A percentile compares a stretch with the other conserved stretches of the same genome.
These are phyloP conservation scores for Cladorrhinum sp. DNA, from an alignment of 2,329 filamentous ascomycete genomes.

Conservation along the genomic window DNA sequence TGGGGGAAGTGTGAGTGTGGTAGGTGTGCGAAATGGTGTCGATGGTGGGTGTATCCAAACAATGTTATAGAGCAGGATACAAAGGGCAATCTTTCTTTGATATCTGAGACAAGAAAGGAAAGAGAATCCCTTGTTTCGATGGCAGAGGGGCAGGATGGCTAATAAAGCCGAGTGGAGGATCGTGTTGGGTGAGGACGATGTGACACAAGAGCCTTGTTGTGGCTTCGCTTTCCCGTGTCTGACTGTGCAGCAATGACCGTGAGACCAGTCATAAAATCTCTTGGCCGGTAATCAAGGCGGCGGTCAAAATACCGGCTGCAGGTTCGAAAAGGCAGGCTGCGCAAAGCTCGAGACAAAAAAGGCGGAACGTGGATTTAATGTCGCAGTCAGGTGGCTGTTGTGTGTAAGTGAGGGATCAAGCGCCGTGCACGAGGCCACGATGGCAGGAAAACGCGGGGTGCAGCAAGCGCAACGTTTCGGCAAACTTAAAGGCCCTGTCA, in stretches of 20 bases:
- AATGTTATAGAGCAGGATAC: neutral
- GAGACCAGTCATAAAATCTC: conserved; percentile 19
- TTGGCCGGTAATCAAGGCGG: conserved; percentile 16
- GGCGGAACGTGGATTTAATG: neutral
- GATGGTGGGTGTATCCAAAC: neutral
- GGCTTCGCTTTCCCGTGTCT: conserved; percentile 13
- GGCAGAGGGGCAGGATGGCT: conserved; percentile 7
- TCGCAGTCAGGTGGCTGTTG: conserved; percentile 2
- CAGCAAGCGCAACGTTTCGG: conserved; percentile 11
- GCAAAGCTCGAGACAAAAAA: conserved; percentile 1
- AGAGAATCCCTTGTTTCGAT: conserved; percentile 5
- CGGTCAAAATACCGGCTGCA: neutral
- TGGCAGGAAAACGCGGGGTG: conserved; percentile 14
- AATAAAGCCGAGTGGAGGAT: conserved; percentile 12
- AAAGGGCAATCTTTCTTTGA: neutral
- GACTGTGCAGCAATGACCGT: conserved; percentile 13
- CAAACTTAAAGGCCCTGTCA: conserved; percentile 8
- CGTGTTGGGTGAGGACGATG: conserved; percentile 12
- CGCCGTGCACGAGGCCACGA: neutral
- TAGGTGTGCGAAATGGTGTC: too few relatives aligned
- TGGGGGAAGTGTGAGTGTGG: neutral
- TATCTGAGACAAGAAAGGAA: neutral
- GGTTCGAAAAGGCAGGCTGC: too few relatives aligned
- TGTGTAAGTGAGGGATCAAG: neutral
- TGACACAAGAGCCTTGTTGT: conserved; percentile 19